Percentiles rank a stretch among this genome's conserved stretches.
Evolutionary conservation across 1,284 basidiomycete genomes (phyloP).

Genomic region (Ganoderma meredithae): DNA sequence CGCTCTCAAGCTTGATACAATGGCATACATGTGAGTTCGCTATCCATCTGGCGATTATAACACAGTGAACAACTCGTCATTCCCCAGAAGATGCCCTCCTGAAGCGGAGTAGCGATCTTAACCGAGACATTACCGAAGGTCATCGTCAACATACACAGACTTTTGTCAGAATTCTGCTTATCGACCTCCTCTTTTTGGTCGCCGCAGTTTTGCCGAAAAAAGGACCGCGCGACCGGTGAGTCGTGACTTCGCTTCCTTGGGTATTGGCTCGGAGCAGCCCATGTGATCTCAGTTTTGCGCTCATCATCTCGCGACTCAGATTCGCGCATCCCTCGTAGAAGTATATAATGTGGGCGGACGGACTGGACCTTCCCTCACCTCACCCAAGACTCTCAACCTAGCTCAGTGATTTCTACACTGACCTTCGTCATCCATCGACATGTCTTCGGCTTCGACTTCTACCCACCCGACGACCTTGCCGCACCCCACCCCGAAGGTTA

Average conservation of each 20-base stretch:
- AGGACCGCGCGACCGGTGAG: slow-evolving; percentile 29
- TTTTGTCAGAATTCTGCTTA: slow-evolving; percentile 22
- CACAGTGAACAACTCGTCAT: neutral
- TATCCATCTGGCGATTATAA: neutral
- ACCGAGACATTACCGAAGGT: neutral
- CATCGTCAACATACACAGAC: neutral
- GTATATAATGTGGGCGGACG: slow-evolving; percentile 28
- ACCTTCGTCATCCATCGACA: slow-evolving; percentile 15
- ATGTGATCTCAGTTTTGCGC: slow-evolving; percentile 34
- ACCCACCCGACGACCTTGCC: slow-evolving; percentile 19
- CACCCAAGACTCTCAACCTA: slow-evolving; percentile 18
- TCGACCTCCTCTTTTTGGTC: slow-evolving; percentile 23
- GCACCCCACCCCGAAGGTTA: slow-evolving; percentile 32
- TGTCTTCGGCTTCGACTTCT: slow-evolving; percentile 27
- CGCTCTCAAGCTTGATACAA: neutral
- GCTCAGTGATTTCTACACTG: slow-evolving; percentile 9
- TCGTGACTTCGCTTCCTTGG: slow-evolving; percentile 31
- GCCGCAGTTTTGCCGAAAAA: slow-evolving; percentile 40
- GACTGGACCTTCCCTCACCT: slow-evolving; percentile 19
- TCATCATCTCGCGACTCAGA: slow-evolving; percentile 19
- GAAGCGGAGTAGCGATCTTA: slow-evolving; percentile 9
- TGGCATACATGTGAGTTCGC: neutral
- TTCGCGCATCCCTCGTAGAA: slow-evolving; percentile 26
- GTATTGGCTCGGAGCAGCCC: slow-evolving; percentile 32
- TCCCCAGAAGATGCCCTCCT: neutral